Percentiles rank a stretch among this genome's conserved stretches.
Conservation (phyloP, 2,329 filamentous ascomycete species). For the Teratosphaeriaceae sp. region DNA sequence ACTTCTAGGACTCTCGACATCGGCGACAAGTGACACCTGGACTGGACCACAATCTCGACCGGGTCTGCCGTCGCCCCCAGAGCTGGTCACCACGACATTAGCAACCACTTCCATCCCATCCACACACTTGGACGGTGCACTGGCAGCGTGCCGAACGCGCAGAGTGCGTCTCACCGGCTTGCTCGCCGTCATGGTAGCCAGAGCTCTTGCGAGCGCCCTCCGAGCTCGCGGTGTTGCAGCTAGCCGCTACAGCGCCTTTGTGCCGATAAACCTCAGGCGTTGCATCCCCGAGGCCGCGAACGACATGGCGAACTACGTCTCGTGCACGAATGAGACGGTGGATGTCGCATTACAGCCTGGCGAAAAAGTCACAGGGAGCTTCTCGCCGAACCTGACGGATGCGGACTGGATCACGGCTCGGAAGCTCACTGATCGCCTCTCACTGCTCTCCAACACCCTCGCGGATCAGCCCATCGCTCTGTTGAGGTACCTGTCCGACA, state of each 20-base stretch:
- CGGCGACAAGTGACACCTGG: slow-evolving; percentile 23
- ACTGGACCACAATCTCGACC: slow-evolving; percentile 14
- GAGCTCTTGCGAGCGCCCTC: slow-evolving; percentile 31
- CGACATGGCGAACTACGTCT: slow-evolving; percentile 33
- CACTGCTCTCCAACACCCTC: slow-evolving; percentile 25
- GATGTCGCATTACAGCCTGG: background rate
- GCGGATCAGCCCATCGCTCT: slow-evolving; percentile 39
- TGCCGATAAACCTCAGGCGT: slow-evolving; percentile 38
- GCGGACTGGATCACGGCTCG: slow-evolving; percentile 31
- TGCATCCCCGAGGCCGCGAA: slow-evolving; percentile 26
- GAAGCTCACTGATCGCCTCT: slow-evolving; percentile 28
- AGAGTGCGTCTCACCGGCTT: slow-evolving; percentile 37
- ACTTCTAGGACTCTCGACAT: slow-evolving; percentile 29
- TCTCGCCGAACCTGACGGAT: slow-evolving; percentile 3
- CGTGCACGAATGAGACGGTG: slow-evolving; percentile 13
- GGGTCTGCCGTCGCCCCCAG: background rate
- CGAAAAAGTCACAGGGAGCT: too few species aligned
- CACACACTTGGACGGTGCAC: slow-evolving; percentile 20
- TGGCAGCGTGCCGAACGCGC: slow-evolving; percentile 28
- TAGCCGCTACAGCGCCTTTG: slow-evolving; percentile 33
- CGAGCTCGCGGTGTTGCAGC: slow-evolving; percentile 8
- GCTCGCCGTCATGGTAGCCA: slow-evolving; percentile 35
- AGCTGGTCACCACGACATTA: slow-evolving; percentile 25
- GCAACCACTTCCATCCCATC: slow-evolving; percentile 28
- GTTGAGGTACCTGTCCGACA: slow-evolving; percentile 35